Percentiles rank a stretch among this genome's conserved stretches.
Evolutionary conservation across 2,329 filamentous ascomycete species (phyloP).

Genomic region (Dryadomyces sulphureus): DNA sequence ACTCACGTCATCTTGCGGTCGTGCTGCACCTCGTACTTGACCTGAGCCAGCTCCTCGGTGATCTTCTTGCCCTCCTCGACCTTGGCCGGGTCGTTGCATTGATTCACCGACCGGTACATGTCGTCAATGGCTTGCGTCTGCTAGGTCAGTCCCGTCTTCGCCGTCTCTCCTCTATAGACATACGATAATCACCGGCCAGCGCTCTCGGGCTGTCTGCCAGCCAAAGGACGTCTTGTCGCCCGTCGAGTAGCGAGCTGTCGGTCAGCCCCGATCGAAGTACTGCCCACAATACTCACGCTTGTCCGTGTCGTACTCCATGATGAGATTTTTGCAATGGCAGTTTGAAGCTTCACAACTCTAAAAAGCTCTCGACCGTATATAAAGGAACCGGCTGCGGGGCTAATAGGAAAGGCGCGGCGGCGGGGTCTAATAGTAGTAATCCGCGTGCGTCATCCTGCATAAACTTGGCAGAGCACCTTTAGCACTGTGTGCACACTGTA

Average conservation of each 20-base stretch:
- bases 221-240: constrained; percentile 78
- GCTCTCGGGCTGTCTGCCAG: constrained; percentile 65
- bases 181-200: constrained; percentile 93
- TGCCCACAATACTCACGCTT: constrained; percentile 38
- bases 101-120: constrained; percentile 58
- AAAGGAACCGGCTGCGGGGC: no score
- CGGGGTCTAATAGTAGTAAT: no score
- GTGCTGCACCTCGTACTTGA: constrained; percentile 95
- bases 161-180: constrained; percentile 3
- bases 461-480: no score
- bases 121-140: constrained; percentile 91
- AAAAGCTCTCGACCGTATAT: no score
- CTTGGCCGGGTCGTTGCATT: constrained; percentile 46
- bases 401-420: no score
- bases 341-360: no score
- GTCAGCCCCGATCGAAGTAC: background rate
- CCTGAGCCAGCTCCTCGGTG: constrained; percentile 57
- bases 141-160: background rate
- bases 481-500: no score
- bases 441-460: no score
- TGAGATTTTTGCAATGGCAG: background rate
- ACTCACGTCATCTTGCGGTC: constrained; percentile 46
- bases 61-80: constrained; percentile 75
- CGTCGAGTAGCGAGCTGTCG: constrained; percentile 63
- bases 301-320: constrained; percentile 55